Evolutionary conservation across 805 yeast genomes (phyloP).

Genomic region (Saccharomyces cerevisiae): DNA sequence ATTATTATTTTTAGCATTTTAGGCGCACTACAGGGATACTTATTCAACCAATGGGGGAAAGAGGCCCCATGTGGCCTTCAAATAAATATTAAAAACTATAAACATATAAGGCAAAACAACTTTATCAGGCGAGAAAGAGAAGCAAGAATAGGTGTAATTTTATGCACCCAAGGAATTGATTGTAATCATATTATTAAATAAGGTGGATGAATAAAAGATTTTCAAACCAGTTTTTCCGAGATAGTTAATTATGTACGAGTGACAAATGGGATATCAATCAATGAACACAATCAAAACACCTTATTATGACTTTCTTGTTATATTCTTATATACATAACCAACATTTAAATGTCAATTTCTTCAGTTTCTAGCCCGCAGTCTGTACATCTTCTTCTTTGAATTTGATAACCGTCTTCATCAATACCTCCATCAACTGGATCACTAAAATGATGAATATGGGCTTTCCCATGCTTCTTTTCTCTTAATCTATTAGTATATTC

Average conservation of each 20-base stretch:
- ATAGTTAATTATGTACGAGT: not conserved
- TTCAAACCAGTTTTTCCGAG: not conserved
- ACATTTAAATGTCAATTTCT: slow-evolving; percentile 40
- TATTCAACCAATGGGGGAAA: not conserved
- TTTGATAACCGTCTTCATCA: slow-evolving; percentile 33
- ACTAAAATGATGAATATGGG: slow-evolving; percentile 73
- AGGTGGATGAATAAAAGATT: not conserved
- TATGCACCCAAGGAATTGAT: not conserved
- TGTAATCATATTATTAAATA: not conserved
- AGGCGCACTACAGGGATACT: slow-evolving; percentile 1
- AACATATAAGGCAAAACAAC: not conserved
- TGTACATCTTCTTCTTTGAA: slow-evolving; percentile 55
- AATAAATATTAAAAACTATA: not conserved
- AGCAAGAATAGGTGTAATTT: not conserved
- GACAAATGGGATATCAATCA: not conserved
- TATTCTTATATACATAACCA: not conserved
- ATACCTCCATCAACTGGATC: slow-evolving; percentile 42
- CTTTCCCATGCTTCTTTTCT: slow-evolving; percentile 47
- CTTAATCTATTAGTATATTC: slow-evolving; percentile 67
- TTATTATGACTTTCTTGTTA: not conserved
- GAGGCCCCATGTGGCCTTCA: not conserved
- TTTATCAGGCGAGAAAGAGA: not conserved
- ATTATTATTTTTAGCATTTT: slow-evolving; percentile 18
- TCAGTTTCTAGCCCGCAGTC: slow-evolving; percentile 81
- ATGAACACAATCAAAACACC: not conserved